Percentiles rank a stretch among this genome's conserved stretches.
Conservation (phyloP, 2,329 filamentous ascomycete genomes). For the Venturia effusa region DNA sequence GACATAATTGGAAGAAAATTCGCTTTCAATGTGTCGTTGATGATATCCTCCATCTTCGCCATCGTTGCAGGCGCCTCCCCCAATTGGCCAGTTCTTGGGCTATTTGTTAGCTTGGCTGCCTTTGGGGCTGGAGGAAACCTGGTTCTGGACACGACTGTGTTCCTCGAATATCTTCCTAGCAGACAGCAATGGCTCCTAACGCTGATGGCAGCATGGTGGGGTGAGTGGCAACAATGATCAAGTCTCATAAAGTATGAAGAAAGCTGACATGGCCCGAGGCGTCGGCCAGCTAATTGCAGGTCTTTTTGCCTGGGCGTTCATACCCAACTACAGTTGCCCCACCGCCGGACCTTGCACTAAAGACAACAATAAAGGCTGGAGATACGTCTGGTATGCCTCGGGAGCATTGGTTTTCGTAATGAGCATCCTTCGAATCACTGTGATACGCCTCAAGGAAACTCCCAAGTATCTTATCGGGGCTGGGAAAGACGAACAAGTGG, state of each 20-base stretch:
- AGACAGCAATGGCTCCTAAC: constrained; percentile 55
- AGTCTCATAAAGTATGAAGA: too few relatives aligned
- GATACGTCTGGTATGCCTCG: constrained; percentile 44
- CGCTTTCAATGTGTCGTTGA: constrained; percentile 57
- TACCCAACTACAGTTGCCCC: constrained; percentile 40
- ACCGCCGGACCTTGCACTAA: constrained; percentile 36
- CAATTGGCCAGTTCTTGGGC: constrained; percentile 52
- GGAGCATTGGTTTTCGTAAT: constrained; percentile 45
- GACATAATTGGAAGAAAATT: constrained; percentile 58
- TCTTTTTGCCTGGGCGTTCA: constrained; percentile 44
- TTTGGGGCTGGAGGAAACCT: constrained; percentile 54
- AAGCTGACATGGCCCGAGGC: constrained; percentile 18
- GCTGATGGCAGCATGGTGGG: constrained; percentile 49
- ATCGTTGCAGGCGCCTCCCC: constrained; percentile 57
- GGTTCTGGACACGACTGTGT: constrained; percentile 51
- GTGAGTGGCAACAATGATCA: constrained; percentile 15
- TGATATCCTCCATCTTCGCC: constrained; percentile 50
- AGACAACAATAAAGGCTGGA: constrained; percentile 45
- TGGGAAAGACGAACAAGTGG: constrained; percentile 40
- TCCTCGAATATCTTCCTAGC: constrained; percentile 46
- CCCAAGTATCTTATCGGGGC: constrained; percentile 46
- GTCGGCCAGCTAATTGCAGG: constrained; percentile 40
- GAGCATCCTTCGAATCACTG: constrained; percentile 39
- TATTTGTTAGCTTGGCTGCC: constrained; percentile 52
- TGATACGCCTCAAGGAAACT: constrained; percentile 44